These are phyloP conservation scores for Claviceps sp. DNA, from an alignment of 2,329 filamentous ascomycete species.

Conservation along the genomic window DNA sequence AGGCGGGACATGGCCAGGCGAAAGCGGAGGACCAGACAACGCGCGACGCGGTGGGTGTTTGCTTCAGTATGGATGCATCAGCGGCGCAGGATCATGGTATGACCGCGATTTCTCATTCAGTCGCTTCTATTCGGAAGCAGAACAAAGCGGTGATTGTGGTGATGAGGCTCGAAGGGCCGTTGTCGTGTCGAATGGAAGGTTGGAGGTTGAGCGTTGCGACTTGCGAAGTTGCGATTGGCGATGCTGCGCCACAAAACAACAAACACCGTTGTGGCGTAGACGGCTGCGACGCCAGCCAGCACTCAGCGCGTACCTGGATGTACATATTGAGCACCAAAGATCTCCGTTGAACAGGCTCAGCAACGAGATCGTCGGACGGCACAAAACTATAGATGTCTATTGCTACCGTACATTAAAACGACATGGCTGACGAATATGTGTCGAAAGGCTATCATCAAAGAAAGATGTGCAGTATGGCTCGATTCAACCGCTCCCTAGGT, in stretches of 20 bases:
- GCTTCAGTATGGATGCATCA: background rate
- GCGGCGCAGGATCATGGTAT: background rate
- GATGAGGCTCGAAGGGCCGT: background rate
- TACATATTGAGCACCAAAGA: too few relatives aligned
- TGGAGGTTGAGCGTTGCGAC: background rate
- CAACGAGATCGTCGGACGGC: too few relatives aligned
- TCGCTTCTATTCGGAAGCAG: background rate
- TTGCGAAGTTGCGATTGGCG: background rate
- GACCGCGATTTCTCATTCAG: background rate
- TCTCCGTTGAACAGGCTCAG: too few relatives aligned
- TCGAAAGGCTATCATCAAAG: too few relatives aligned
- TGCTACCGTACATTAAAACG: too few relatives aligned
- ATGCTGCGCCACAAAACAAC: background rate
- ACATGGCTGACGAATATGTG: too few relatives aligned
- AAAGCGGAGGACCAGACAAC: background rate
- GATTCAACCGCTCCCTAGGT: too few relatives aligned
- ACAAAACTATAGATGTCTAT: too few relatives aligned
- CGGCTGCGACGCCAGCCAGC: too few relatives aligned
- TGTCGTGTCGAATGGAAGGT: too few relatives aligned
- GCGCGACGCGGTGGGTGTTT: background rate
- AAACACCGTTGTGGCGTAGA: background rate
- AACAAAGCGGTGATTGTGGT: background rate
- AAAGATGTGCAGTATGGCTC: too few relatives aligned
- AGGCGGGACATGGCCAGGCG: constrained; percentile 34
- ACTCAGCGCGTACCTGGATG: too few relatives aligned